Evolutionary conservation across 1,284 basidiomycete genomes (phyloP).

Genomic region (Puccinia coronata): DNA sequence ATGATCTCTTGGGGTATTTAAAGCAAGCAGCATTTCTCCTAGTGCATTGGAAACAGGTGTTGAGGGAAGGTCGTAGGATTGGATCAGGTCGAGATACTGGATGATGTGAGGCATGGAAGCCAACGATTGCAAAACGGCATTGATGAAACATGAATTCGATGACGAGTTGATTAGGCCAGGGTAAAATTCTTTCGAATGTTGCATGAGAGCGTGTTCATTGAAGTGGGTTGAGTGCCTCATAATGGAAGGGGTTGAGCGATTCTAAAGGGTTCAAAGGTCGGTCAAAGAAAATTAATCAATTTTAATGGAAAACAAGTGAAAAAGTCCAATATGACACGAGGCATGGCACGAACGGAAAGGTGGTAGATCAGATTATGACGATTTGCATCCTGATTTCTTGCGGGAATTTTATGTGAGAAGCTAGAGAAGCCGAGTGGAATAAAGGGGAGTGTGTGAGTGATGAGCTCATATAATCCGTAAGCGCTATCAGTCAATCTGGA

Average conservation of each 20-base stretch:
- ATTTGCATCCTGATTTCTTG: conserved; percentile 1
- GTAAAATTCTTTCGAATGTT: conserved; percentile 62
- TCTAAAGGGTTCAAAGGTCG: background rate
- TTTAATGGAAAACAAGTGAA: too few relatives aligned
- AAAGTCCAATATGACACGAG: too few relatives aligned
- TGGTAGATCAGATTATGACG: conserved; percentile 12
- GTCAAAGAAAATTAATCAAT: background rate
- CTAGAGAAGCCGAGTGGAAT: background rate
- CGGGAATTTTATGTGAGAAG: background rate
- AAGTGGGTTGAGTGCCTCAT: background rate
- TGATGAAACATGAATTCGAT: conserved; percentile 94
- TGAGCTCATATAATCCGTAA: conserved; percentile 26
- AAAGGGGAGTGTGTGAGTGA: conserved; percentile 10
- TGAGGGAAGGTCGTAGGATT: conserved; percentile 12
- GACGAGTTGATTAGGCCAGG: conserved; percentile 88
- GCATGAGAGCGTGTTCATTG: background rate
- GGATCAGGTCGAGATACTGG: conserved; percentile 71
- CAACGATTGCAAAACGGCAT: conserved; percentile 86
- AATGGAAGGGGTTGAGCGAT: background rate
- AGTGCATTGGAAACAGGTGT: conserved; percentile 62
- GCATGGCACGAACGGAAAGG: conserved; percentile 8
- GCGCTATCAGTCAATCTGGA: conserved; percentile 7
- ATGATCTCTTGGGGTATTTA: conserved; percentile 61
- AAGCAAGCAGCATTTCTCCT: conserved; percentile 59
- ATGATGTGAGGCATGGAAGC: conserved; percentile 68